Evolutionary conservation across 345 rosid species (phyloP), one percentile per base, ranked within the genome.

Genomic region (Aegle marmelos): DNA sequence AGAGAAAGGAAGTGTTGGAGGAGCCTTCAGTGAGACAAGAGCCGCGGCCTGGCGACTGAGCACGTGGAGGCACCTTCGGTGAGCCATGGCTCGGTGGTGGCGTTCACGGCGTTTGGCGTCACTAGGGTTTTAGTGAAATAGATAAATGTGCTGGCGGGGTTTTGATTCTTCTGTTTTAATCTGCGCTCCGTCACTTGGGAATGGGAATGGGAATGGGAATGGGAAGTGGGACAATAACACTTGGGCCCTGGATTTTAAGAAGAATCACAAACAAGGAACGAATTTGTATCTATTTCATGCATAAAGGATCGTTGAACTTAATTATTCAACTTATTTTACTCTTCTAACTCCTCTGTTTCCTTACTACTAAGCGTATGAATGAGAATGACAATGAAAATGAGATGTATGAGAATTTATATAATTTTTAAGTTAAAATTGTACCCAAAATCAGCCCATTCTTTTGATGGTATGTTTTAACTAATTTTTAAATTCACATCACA

Each of bases 51-150:
- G 90, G 75, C 92, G 90, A 80, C 81, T 75, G 24, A 92, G 78
- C 37, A 78, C 83, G 57, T 81, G 93, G 83, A 93, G 57, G 78
- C 91, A 88, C 54, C 97, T 91, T 70, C 95, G 84, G 75, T 83
- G 82, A 81, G 92, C 97, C 98, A 94, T 94, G 24, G 27, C 11
- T 25, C 5, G 21, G 25, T 21, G 37, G 57, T 19, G 72, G 54
- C 7, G 65, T 50, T 57, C 75, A 30, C 74, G 74, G 74, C 45
- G 27, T 70, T 11, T 65, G n/a, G 31, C 22, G 37, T 30, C 78
- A 30, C 22, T 63, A 75, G 70, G 78, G 61, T 48, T 75, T 63
- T 61, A 30, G 24, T 6, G 21, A 8, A 50, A 74, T 21, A 3
- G 7, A 10, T 0, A 25, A 27, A 48, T 5, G 56, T 31, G 22